Evolutionary conservation across 768 basidiomycete genomes (phyloP), one percentile per base, ranked within the genome.

Genomic region (Sistotremastrum suecicum): DNA sequence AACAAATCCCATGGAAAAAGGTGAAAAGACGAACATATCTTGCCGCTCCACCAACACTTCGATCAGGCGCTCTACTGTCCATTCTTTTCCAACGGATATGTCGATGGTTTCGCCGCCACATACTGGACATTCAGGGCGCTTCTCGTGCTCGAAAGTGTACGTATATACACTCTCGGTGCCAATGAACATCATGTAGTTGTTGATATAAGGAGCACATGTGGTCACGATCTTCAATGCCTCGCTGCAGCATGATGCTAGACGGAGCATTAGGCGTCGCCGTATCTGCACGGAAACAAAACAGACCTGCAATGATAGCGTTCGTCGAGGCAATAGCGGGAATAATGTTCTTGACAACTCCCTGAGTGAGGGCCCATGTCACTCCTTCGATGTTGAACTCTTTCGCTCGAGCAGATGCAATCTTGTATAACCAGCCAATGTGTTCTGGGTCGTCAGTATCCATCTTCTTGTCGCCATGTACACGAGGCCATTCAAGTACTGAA

Each of bases 211-310:
- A 0, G 92, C 94, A 28, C 87, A 88, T 51, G 80, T 87, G 0
- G 95, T 98, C 28, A 89, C 92, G 48, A 99, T 89, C 65, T 99
- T 99, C 71, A 99, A 94, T 10, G 95, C 95, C 63, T 99, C 95
- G 56, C 95, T 98, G 58, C 94, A 98, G 65, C 94, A 98, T 2
- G 92, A 85, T 36, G 94, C 94, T 86, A 50, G 29, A 34, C 34
- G 41, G 45, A 34, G 7, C 30, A 54, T 59, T 5, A 51, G 39
- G 34, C 29, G 34, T 31, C 9, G 7, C 34, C 1, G 41, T 30
- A 32, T 39, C 3, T 39, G 7, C 1, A 42, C 12, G 20, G 33
- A 47, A 48, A 8, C 5, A 28, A 12, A 36, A 50, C 72, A 37
- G 52, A 86, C 90, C 91, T 41, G 95, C 87, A 48, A 99, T 91